Percentiles rank a stretch among this genome's conserved stretches.
Evolutionary conservation across 768 basidiomycete species (phyloP).

Genomic region (Lentinula detonsa): DNA sequence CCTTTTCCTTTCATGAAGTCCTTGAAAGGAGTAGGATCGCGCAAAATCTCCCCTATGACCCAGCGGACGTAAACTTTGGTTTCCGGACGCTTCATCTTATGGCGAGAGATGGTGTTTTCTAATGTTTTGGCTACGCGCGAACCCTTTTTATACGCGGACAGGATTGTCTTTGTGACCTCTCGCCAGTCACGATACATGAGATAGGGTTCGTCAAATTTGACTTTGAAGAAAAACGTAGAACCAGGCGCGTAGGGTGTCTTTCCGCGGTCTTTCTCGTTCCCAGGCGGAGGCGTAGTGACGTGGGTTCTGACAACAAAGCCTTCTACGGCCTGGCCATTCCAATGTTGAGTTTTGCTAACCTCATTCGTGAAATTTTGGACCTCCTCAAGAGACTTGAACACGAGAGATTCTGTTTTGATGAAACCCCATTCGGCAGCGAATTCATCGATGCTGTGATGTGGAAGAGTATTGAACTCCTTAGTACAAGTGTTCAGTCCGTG

Average conservation of each 20-base stretch:
- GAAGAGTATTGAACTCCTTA: constrained; percentile 63
- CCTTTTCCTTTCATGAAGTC: constrained; percentile 69
- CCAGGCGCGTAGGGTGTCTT: constrained; percentile 62
- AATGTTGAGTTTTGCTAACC: constrained; percentile 61
- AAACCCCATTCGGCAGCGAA: constrained; percentile 94
- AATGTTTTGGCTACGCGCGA: background rate
- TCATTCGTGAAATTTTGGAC: constrained; percentile 70
- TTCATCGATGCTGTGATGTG: constrained; percentile 57
- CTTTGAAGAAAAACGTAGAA: constrained; percentile 95
- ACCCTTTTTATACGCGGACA: constrained; percentile 30
- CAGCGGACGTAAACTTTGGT: constrained; percentile 76
- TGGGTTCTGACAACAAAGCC: constrained; percentile 90
- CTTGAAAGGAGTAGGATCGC: constrained; percentile 52
- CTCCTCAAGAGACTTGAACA: constrained; percentile 53
- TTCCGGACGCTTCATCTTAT: constrained; percentile 71
- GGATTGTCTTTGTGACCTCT: constrained; percentile 81
- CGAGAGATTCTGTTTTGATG: constrained; percentile 64
- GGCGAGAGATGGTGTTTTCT: constrained; percentile 43
- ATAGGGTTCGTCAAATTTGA: constrained; percentile 99
- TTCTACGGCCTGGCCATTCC: constrained; percentile 83
- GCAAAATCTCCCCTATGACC: constrained; percentile 72
- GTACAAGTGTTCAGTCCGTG: constrained; percentile 83
- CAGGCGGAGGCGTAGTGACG: constrained; percentile 35
- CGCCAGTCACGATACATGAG: constrained; percentile 99
- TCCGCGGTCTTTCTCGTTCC: constrained; percentile 16